Base-by-base conservation (phyloP, 768 basidiomycete genomes). In the Phylloporus sp. region DNA sequence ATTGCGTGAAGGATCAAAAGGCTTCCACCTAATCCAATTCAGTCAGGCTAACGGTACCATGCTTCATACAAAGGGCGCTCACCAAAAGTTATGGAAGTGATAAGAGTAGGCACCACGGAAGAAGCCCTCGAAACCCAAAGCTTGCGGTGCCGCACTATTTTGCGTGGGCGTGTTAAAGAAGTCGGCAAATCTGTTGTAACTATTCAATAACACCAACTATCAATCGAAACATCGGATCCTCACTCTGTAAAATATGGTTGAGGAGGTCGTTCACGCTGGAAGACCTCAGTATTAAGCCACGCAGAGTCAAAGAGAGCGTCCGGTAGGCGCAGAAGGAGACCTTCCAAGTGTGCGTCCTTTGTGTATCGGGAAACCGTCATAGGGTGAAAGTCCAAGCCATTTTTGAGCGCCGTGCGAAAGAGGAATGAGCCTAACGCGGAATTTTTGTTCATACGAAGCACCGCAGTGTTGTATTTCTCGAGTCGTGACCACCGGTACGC, bases 231-330 rank as follows among this genome's bases (percentile, higher is more conserved):
- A 36, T 36, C 11, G 26, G 22, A n/a, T 38, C 62, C 75, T 59
- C 55, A 93, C 90, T 84, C 82, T 8, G 81, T 84, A 68, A 99
- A 92, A 68, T 86, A 93, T 17, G 95, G 95, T 65, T 94, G 92
- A 47, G 95, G 87, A 3, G 96, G 95, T 37, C 95, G 77, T 50
- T 92, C 88, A 38, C 89, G 76, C 66, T 98, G 95, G 65, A 86
- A 95, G 42, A 80, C 77, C 65, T 97, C 95, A 15, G 89, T 90
- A 62, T 90, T 94, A 38, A 98, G 71, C 94, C 94, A 98, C 3
- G 96, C 95, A 10, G 94, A 84, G 65, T 98, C 95, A 54, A 98
- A 97, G 46, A 99, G 69, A 8, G 95, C 95, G 62, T 98, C 96
- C 0, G 96, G 94, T 15, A 99, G 75, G 21, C 91, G 80, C 46